Evolutionary conservation across 2,329 filamentous ascomycete genomes (phyloP).

Genomic region (Clonostachys rhizophaga): DNA sequence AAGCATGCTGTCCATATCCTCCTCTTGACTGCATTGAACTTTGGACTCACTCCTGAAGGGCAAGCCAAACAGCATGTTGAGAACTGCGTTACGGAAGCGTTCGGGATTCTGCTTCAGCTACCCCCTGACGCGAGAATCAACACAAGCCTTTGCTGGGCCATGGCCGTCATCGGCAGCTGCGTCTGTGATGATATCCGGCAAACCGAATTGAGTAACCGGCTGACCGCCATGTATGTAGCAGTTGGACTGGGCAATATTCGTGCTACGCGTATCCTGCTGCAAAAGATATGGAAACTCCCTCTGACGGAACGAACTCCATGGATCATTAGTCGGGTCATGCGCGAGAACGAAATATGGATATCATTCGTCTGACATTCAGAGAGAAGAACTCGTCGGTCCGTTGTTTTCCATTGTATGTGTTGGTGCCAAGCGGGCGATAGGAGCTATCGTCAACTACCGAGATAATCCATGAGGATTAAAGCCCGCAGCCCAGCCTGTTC

Average conservation of each 20-base stretch:
- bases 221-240: conserved; percentile 11
- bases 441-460: too few species aligned
- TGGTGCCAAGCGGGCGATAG: too few species aligned
- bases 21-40: conserved; percentile 8
- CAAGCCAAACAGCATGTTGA: not conserved
- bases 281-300: conserved; percentile 24
- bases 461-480: too few species aligned
- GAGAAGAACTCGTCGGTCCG: too few species aligned
- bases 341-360: conserved; percentile 29
- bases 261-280: conserved; percentile 21
- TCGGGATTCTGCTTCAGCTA: conserved; percentile 9
- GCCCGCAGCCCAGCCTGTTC: too few species aligned
- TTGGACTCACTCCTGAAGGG: not conserved
- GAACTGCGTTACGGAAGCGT: conserved; percentile 6
- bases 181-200: conserved; percentile 18
- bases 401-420: too few species aligned
- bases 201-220: conserved; percentile 16
- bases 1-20: conserved; percentile 29
- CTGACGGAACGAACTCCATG: conserved; percentile 16
- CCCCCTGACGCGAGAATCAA: conserved; percentile 11
- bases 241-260: conserved; percentile 30
- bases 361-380: conserved; percentile 23
- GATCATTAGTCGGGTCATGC: conserved; percentile 30
- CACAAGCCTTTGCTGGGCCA: conserved; percentile 16
- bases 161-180: conserved; percentile 15